These are phyloP conservation scores for Macaranga tanarius DNA, from an alignment of 441 rosid genomes.

Conservation along the genomic window DNA sequence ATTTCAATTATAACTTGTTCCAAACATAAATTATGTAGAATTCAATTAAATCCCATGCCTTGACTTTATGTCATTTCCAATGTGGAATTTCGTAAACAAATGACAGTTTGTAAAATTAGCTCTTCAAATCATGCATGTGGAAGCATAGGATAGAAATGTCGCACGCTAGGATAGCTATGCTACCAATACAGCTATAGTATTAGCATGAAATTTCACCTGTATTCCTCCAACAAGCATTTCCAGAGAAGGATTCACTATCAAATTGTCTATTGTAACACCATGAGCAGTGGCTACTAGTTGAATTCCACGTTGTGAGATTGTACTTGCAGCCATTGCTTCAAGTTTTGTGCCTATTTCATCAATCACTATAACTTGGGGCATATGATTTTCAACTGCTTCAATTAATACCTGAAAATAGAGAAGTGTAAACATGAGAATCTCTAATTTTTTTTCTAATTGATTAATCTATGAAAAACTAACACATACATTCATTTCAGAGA, in stretches of 20 bases:
- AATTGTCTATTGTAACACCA: conserved; percentile 80
- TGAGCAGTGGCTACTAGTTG: conserved; percentile 95
- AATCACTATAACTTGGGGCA: conserved; percentile 94
- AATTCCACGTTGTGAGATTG: conserved; percentile 95
- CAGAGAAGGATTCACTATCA: conserved; percentile 86
- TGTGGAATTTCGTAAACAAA: background rate
- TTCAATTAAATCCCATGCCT: background rate
- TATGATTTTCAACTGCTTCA: conserved; percentile 94
- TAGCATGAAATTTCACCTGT: conserved; percentile 47
- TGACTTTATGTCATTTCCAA: background rate
- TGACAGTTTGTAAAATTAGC: background rate
- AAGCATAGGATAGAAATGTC: background rate
- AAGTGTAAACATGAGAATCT: conserved; percentile 14
- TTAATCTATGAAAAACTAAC: background rate
- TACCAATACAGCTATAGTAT: background rate
- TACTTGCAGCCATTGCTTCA: conserved; percentile 92
- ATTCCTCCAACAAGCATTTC: conserved; percentile 93
- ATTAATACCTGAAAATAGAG: conserved; percentile 57
- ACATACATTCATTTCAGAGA: background rate
- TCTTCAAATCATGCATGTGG: background rate
- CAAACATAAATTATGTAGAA: background rate
- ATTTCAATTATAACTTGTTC: too few species aligned
- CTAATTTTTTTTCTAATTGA: too few species aligned
- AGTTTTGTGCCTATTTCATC: conserved; percentile 97
- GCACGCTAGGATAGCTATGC: background rate